Conservation (phyloP, 2,329 filamentous ascomycete species). For the Phaeosphaeria sp. region DNA sequence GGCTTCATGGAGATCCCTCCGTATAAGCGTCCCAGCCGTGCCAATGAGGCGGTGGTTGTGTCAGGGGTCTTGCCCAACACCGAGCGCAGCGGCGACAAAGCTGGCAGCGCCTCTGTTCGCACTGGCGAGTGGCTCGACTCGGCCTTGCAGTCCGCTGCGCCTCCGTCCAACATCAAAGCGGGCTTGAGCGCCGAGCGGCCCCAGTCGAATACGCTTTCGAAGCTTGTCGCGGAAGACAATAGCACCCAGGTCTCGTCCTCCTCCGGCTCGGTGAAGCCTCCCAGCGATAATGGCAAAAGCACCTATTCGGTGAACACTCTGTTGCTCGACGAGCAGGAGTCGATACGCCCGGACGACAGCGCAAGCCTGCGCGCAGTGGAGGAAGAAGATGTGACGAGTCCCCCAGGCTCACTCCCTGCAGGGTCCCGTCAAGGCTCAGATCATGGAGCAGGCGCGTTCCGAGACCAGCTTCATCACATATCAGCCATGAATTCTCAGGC, state of each 20-base stretch:
- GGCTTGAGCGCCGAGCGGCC: constrained; percentile 31
- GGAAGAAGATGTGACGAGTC: constrained; percentile 85
- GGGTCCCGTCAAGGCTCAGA: constrained; percentile 86
- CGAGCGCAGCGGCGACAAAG: constrained; percentile 13
- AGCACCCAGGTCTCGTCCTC: constrained; percentile 59
- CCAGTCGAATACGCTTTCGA: constrained; percentile 38
- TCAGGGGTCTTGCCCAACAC: background rate
- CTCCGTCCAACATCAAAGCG: constrained; percentile 56
- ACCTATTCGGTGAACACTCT: constrained; percentile 94
- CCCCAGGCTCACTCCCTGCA: constrained; percentile 75
- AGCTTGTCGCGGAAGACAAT: constrained; percentile 50
- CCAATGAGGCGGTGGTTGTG: constrained; percentile 14
- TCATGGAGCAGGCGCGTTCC: constrained; percentile 66
- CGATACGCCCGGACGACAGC: constrained; percentile 91
- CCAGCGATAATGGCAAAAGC: constrained; percentile 86
- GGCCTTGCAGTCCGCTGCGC: constrained; percentile 25
- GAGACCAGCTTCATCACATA: constrained; percentile 64
- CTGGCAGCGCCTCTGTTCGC: constrained; percentile 30
- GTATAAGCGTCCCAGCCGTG: constrained; percentile 25
- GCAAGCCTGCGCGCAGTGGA: constrained; percentile 90
- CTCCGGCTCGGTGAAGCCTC: constrained; percentile 76
- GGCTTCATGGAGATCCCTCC: constrained; percentile 27
- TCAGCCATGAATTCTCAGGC: constrained; percentile 56
- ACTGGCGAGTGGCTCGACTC: constrained; percentile 33
- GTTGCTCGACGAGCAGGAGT: constrained; percentile 96